Base-by-base conservation (phyloP, 2,329 filamentous ascomycete species). In the Aureobasidium mangrovei region DNA sequence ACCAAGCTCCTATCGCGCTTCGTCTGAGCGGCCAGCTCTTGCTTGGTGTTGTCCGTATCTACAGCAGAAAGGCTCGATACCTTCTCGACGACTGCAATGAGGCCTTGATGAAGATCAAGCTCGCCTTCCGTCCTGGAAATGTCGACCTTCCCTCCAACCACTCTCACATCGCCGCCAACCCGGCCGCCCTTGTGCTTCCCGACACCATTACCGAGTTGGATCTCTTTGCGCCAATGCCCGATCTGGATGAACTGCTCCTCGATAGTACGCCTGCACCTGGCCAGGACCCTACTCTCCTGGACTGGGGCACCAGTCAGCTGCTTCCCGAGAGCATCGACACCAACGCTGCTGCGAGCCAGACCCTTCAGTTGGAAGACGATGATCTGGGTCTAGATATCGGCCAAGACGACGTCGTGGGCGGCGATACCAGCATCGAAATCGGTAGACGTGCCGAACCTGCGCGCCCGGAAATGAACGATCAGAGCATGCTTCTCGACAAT, bases 71-170 rank as follows among this genome's bases (percentile, higher is more conserved):
- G 74, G 91, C 93, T 66, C 86, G 91, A 64, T 98, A 98, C 71
- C 76, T 98, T 48, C 77, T 97, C 45, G 93, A 98, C 66, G 93
- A 98, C 68, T 98, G 93, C 73, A 96, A 95, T 65, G 93, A 98
- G 72, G 91, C 91, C 38, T 77, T 98, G 61, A 85, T 95, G 78
- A 97, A 96, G 75, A 96, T 98, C 65, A 96, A 97, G 69, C 94
- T 97, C 90, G 91, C 93, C 40, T 98, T 97, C 74, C 87, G 91
- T 57, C 88, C 91, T 45, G 91, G 91, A 60, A 96, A 96, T 72
- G 94, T 97, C 67, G 93, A 98, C 70, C 80, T 97, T 63, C 88
- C 91, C n/a, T 80, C 83, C 48, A 88, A 86, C 64, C 77, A 76
- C 54, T 72, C 91, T 12, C 85, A 88, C 63, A 78, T 87, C 59